Base-by-base conservation (phyloP, 768 basidiomycete genomes). In the Atractiella rhizophila region DNA sequence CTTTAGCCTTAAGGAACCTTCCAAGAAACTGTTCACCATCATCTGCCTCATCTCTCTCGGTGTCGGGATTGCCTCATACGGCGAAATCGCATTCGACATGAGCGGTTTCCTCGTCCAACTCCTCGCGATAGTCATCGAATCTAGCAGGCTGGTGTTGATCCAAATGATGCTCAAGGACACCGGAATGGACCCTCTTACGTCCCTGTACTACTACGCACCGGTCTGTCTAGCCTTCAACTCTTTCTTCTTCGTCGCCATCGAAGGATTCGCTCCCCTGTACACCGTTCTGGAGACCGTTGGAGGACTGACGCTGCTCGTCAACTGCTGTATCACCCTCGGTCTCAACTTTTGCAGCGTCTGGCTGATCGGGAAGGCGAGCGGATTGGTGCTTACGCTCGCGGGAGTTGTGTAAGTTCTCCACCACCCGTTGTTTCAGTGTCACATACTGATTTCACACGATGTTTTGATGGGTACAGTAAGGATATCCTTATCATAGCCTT, bases 341-440 rank as follows among this genome's bases (percentile, higher is more conserved):
- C 66, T 96, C 44, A 96, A 96, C 55, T 66, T 96, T 26, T 78
- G 83, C 0, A 85, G 86, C 3, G 86, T 96, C n/a, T 94, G 85
- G 63, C 65, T 96, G 49, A 82, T 96, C 26, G 70, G 82, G 31
- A 77, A 73, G 0, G 85, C 75, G 13, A 77, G 75, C 32, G 82
- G 86, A 1, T 64, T 96, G 36, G 71, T 94, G 12, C 64, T 94
- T 47, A 94, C 86, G 2, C 68, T 96, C 8, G 83, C 88, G 1
- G 88, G 86, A 13, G 85, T 94, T 20, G 74, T 85, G 62, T 86
- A 86, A 68, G 74, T 74, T 52, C 33, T 64, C 2, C 19, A 31
- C 27, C 30, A 9, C 35, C 19, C 39, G n/a, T 12, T 18, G 27
- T 11, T 18, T 33, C 15, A 18, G 29, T 24, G 24, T 35, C 9